Conservation (phyloP, 2,329 filamentous ascomycete species). For the Penicillium sp. region DNA sequence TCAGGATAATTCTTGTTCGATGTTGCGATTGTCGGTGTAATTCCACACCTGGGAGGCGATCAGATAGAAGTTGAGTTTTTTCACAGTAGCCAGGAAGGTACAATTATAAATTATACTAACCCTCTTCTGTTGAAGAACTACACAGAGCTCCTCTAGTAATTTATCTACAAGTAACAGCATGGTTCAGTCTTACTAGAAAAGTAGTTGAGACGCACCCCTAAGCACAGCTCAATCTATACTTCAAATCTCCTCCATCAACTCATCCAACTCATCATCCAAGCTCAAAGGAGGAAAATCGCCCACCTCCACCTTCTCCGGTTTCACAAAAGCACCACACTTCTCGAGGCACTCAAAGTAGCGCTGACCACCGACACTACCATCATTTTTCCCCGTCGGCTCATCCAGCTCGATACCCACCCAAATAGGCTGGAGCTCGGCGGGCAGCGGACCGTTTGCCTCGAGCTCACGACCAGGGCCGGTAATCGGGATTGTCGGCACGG, state of each 20-base stretch:
- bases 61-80: too few relatives aligned
- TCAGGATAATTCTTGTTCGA: not conserved
- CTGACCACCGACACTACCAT: conserved; percentile 56
- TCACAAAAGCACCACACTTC: conserved; percentile 63
- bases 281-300: conserved; percentile 60
- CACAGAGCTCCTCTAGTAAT: not conserved
- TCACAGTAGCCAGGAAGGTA: too few relatives aligned
- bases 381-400: conserved; percentile 68
- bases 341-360: conserved; percentile 60
- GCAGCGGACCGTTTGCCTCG: conserved; percentile 25
- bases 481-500: conserved; percentile 45
- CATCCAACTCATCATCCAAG: conserved; percentile 57
- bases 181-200: not conserved
- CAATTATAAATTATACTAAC: too few relatives aligned
- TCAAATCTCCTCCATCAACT: conserved; percentile 60
- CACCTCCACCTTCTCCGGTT: conserved; percentile 64
- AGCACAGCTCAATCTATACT: not conserved
- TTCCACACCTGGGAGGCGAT: too few relatives aligned
- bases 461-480: conserved; percentile 34
- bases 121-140: not conserved
- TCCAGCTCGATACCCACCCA: conserved; percentile 66
- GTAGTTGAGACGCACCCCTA: not conserved
- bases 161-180: not conserved
- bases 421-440: conserved; percentile 35
- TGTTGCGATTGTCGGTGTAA: too few relatives aligned